A percentile compares a stretch with the other conserved stretches of the same genome.
Evolutionary conservation across 768 basidiomycete species (phyloP).

Genomic region (Russula virescens): DNA sequence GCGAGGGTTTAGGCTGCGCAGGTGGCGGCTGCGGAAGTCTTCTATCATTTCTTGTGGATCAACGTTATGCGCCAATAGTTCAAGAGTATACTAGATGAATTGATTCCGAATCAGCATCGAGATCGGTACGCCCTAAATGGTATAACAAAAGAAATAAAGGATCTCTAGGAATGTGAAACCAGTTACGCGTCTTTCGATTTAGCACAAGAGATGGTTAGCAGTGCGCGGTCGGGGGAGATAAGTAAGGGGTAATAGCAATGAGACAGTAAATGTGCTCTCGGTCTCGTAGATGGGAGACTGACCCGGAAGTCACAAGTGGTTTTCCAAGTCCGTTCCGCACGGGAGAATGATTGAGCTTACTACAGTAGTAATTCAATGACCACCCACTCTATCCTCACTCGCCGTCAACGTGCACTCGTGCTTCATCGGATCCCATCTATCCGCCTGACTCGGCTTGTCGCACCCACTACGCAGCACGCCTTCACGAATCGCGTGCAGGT

Average conservation of each 20-base stretch:
- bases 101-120: background rate
- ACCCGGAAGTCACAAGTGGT: background rate
- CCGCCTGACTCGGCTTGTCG: constrained; percentile 35
- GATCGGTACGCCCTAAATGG: background rate
- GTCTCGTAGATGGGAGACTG: background rate
- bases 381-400: constrained; percentile 33
- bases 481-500: constrained; percentile 27
- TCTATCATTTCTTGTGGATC: background rate
- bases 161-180: background rate
- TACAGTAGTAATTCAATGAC: background rate
- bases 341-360: background rate
- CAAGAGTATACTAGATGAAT: background rate
- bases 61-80: background rate
- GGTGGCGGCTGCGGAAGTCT: no score
- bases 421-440: constrained; percentile 36
- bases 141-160: background rate
- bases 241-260: no score
- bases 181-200: background rate
- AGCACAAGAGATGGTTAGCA: background rate
- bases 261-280: background rate
- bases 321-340: background rate
- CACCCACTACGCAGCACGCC: constrained; percentile 24
- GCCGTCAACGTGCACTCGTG: constrained; percentile 42
- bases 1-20: no score
- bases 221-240: no score